phyloP scores from a whole-genome alignment of 1,284 basidiomycete species.

The Schizophyllum amplum region DNA sequence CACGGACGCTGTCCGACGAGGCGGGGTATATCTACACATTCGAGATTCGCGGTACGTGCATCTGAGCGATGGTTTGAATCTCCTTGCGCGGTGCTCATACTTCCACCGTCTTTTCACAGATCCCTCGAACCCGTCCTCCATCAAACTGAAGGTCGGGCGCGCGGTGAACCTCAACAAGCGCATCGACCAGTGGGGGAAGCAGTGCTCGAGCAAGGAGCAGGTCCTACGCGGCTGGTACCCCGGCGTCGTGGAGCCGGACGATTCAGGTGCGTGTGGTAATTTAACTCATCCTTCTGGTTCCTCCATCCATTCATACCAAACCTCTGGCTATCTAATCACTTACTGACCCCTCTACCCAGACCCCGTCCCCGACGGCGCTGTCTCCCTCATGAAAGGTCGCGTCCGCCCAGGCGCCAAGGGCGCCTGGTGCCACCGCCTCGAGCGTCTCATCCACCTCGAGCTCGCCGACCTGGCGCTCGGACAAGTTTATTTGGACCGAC shows the following conservation, averaged over 20 bases:
- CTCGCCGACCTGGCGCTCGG: slow-evolving; percentile 55
- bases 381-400: slow-evolving; percentile 32
- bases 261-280: neutral
- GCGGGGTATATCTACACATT: slow-evolving; percentile 73
- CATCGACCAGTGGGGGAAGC: slow-evolving; percentile 68
- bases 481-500: slow-evolving; percentile 10
- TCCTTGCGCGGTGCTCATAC: neutral
- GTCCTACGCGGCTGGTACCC: slow-evolving; percentile 34
- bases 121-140: slow-evolving; percentile 21
- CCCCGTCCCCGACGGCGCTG: slow-evolving; percentile 16
- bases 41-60: slow-evolving; percentile 69
- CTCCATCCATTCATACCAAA: no score
- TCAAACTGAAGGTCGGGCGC: slow-evolving; percentile 45
- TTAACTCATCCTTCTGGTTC: no score
- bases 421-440: slow-evolving; percentile 40
- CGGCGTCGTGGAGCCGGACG: slow-evolving; percentile 19
- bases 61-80: slow-evolving; percentile 16
- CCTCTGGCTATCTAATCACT: no score
- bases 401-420: slow-evolving; percentile 45
- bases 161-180: slow-evolving; percentile 42
- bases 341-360: neutral
- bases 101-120: no score
- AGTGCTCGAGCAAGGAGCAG: slow-evolving; percentile 42
- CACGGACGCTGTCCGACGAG: slow-evolving; percentile 48
- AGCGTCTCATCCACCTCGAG: slow-evolving; percentile 70